Base-by-base conservation (phyloP, 768 basidiomycete genomes). In the Calocybe gangraenosa region DNA sequence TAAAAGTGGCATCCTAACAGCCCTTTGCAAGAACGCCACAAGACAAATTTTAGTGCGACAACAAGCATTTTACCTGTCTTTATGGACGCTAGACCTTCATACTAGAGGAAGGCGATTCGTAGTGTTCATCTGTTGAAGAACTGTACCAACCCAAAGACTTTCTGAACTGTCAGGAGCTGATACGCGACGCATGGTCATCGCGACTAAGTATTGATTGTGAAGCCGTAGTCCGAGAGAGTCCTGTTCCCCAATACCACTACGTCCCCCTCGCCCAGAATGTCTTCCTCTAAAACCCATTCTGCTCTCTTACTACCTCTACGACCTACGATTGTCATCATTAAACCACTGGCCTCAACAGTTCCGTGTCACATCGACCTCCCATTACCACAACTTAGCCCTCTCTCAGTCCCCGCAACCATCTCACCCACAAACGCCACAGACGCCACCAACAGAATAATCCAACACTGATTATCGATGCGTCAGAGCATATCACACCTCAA, bases 221-320 rank as follows among this genome's bases (percentile, higher is more conserved):
- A 13, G 43, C 54, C 19, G 37, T 45, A 7, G 34, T 48, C 17
- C 54, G 55, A 19, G 57, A 55, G 22, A 68, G 63, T 37, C 60
- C 64, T 18, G 52, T 59, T 19, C 57, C 65, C 8, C 62, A 71
- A 10, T 51, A 64, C 67, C 9, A 58, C 68, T 3, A 69, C 72
- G 62, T 80, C 71, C 11, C 75, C 82, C 0, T 82, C 82, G 42
- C 83, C 83, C 13, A 76, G 81, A 56, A 65, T 77, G 23, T 84
- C 84, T 14, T 82, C 83, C 9, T 81, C 84, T 15, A 52, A 82
- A 21, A 68, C 72, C 20, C 74, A 75, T 41, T 58, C 73, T 37
- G 74, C 79, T 9, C 72, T 85, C 21, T 70, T 78, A 31, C 81
- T 82, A 41, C 82, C 84, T 19, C 74, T n/a, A n/a, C n/a, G n/a